Evolutionary conservation across 495 filamentous ascomycete species (phyloP).

Genomic region (Pseudoneurospora amorphoporcata): DNA sequence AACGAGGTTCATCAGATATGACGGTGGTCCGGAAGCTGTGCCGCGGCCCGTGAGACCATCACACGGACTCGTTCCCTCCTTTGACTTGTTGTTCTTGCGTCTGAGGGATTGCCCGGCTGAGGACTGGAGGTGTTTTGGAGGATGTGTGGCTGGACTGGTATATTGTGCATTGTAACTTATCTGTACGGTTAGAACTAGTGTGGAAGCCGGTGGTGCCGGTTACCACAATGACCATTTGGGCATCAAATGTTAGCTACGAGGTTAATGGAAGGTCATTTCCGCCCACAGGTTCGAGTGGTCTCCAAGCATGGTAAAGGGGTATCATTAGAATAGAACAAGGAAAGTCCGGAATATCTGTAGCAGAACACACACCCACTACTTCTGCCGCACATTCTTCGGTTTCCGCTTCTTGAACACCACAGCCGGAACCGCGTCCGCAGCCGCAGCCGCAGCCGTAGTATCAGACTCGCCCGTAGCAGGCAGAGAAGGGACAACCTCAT

Average conservation of each 20-base stretch:
- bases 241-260: neutral
- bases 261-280: no score
- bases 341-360: neutral
- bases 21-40: neutral
- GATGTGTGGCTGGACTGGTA: neutral
- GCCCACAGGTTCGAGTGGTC: neutral
- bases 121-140: neutral
- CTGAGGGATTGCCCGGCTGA: neutral
- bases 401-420: conserved; percentile 91
- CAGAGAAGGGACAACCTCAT: neutral
- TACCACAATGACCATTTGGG: neutral
- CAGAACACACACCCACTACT: conserved; percentile 13
- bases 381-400: conserved; percentile 59
- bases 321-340: conserved; percentile 2
- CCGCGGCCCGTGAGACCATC: neutral
- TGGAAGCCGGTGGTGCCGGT: neutral
- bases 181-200: neutral
- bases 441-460: neutral
- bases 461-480: neutral
- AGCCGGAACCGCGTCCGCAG: conserved; percentile 4
- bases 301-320: conserved; percentile 2
- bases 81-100: neutral
- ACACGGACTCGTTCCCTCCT: neutral
- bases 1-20: neutral
- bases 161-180: neutral